Percentiles rank a stretch among this genome's conserved stretches.
Conservation (phyloP, 2,329 filamentous ascomycete species). For the Cucurbitaria berberidis region DNA sequence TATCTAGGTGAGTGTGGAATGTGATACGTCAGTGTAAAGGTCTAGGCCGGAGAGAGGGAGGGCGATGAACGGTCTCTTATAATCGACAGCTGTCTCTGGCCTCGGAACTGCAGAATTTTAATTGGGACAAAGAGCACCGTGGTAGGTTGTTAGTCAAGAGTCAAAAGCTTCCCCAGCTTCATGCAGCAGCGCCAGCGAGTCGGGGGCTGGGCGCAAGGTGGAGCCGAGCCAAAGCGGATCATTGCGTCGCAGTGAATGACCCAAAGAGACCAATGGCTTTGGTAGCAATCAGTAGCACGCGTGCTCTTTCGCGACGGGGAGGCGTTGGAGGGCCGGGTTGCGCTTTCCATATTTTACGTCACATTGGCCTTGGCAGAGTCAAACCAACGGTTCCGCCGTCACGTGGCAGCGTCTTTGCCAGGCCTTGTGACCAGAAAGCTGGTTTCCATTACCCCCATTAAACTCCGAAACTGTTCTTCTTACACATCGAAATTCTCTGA, state of each 20-base stretch:
- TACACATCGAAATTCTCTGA: slow-evolving; percentile 16
- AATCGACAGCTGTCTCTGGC: slow-evolving; percentile 16
- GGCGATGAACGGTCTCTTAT: slow-evolving; percentile 34
- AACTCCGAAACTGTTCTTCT: slow-evolving; percentile 5
- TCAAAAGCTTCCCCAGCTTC: slow-evolving; percentile 34
- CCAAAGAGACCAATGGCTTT: slow-evolving; percentile 23
- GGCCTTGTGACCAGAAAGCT: slow-evolving; percentile 6
- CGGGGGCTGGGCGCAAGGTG: slow-evolving; percentile 32
- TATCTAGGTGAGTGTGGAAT: slow-evolving; percentile 15
- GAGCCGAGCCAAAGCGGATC: slow-evolving; percentile 26
- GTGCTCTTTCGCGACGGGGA: slow-evolving; percentile 28
- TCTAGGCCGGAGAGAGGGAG: slow-evolving; percentile 6
- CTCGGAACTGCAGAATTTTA: slow-evolving; percentile 33
- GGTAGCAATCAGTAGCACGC: slow-evolving; percentile 16
- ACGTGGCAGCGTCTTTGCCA: slow-evolving; percentile 11
- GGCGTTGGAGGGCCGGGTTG: slow-evolving; percentile 25
- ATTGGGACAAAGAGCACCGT: slow-evolving; percentile 34
- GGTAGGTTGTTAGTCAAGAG: slow-evolving; percentile 42
- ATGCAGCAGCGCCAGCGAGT: slow-evolving; percentile 32
- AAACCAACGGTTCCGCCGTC: slow-evolving; percentile 22
- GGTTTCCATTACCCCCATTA: slow-evolving; percentile 23
- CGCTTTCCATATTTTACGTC: slow-evolving; percentile 33
- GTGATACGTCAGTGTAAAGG: slow-evolving; percentile 22
- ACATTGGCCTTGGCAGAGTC: slow-evolving; percentile 20
- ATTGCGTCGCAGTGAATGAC: slow-evolving; percentile 32